These are phyloP conservation scores for Patellifolia procumbens DNA, from an alignment of 179 eudicot genomes.

Conservation along the genomic window DNA sequence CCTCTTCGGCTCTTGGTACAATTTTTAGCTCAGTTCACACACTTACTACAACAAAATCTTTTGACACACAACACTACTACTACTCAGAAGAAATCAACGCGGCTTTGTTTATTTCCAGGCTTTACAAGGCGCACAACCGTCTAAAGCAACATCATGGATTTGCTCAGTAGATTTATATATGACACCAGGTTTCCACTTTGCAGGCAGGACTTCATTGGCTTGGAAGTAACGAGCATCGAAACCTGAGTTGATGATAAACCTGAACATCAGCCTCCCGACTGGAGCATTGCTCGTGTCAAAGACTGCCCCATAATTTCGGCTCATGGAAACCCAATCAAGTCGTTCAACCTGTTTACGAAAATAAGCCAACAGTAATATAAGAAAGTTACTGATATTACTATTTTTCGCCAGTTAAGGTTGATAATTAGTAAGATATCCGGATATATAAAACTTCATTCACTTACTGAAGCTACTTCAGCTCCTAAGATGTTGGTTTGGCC, in stretches of 20 bases:
- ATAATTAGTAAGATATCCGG: too few species aligned
- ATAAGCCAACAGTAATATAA: background rate
- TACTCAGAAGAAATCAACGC: background rate
- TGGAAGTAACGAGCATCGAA: conserved; percentile 49
- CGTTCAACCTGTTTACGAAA: conserved; percentile 45
- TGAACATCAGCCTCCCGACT: conserved; percentile 51
- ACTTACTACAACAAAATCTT: too few species aligned
- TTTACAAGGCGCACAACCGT: conserved; percentile 58
- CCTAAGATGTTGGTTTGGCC: conserved; percentile 68
- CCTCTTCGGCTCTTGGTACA: too few species aligned
- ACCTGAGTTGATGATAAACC: conserved; percentile 59
- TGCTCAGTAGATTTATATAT: conserved; percentile 55
- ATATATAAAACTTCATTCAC: background rate
- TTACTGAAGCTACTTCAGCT: conserved; percentile 61
- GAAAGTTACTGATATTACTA: background rate
- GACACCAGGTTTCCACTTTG: conserved; percentile 55
- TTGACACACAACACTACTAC: too few species aligned
- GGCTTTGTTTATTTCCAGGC: conserved; percentile 32
- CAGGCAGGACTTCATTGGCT: conserved; percentile 56
- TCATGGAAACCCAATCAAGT: conserved; percentile 48
- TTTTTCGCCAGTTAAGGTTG: background rate
- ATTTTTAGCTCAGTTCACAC: too few species aligned
- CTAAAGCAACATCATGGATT: conserved; percentile 60
- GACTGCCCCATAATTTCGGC: conserved; percentile 58
- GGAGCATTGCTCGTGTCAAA: conserved; percentile 62